A percentile compares a stretch with the other conserved stretches of the same genome.
Evolutionary conservation across 352 stramenopile genomes (phyloP).

Genomic region (Globisporangium alternatum): DNA sequence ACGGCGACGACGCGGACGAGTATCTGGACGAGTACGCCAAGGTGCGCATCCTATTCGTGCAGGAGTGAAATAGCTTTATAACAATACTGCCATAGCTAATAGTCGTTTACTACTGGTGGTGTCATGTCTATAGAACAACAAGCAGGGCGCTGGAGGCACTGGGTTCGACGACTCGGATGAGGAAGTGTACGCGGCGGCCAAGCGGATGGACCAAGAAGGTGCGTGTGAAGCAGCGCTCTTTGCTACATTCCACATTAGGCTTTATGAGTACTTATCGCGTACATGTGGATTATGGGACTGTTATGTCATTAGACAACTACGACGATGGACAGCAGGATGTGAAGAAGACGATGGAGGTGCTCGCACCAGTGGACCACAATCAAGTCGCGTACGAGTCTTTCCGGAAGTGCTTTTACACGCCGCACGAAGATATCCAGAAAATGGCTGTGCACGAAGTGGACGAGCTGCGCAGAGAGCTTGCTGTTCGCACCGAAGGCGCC

Average conservation of each 20-base stretch:
- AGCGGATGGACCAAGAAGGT: slow-evolving; percentile 37
- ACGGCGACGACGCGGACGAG: slow-evolving; percentile 24
- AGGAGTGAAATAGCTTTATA: not conserved
- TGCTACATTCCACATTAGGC: too few species aligned
- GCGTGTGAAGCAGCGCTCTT: not conserved
- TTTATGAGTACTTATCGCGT: too few species aligned
- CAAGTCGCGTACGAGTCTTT: slow-evolving; percentile 80
- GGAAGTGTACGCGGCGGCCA: slow-evolving; percentile 71
- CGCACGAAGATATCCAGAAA: slow-evolving; percentile 35
- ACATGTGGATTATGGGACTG: too few species aligned
- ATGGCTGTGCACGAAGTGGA: slow-evolving; percentile 37
- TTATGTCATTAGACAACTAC: slow-evolving; percentile 10
- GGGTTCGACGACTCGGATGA: slow-evolving; percentile 55
- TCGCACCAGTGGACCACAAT: slow-evolving; percentile 68
- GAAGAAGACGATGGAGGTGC: slow-evolving; percentile 72
- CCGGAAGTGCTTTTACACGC: slow-evolving; percentile 72
- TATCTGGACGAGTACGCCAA: slow-evolving; percentile 23
- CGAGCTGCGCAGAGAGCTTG: slow-evolving; percentile 43
- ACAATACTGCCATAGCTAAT: too few species aligned
- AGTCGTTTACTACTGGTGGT: not conserved
- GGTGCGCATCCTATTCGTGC: slow-evolving; percentile 12
- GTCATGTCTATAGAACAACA: slow-evolving; percentile 25
- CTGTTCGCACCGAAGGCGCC: slow-evolving; percentile 43
- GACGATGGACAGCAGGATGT: slow-evolving; percentile 27
- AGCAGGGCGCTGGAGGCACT: slow-evolving; percentile 24